These are phyloP conservation scores for Beauveria sp. DNA, from an alignment of 2,329 filamentous ascomycete species.

Conservation along the genomic window DNA sequence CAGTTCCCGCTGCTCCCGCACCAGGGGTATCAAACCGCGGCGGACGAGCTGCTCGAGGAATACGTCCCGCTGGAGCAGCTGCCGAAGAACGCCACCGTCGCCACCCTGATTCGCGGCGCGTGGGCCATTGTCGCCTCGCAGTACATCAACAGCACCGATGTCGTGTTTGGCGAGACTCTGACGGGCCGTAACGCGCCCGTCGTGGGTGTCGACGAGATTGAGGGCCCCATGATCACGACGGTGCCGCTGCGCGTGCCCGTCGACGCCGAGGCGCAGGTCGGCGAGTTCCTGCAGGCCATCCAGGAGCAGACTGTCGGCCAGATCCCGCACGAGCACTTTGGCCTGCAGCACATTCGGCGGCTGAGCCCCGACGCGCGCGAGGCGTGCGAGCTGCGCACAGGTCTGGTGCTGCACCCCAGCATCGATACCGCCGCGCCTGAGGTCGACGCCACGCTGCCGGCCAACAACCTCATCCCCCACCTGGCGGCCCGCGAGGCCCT, in stretches of 20 bases:
- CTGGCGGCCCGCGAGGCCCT: slow-evolving; percentile 53
- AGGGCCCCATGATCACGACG: slow-evolving; percentile 55
- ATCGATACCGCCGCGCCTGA: slow-evolving; percentile 22
- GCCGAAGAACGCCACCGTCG: slow-evolving; percentile 38
- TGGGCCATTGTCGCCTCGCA: slow-evolving; percentile 49
- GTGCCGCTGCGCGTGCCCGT: slow-evolving; percentile 47
- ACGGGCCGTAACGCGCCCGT: slow-evolving; percentile 47
- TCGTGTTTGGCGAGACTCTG: slow-evolving; percentile 53
- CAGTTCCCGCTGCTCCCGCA: slow-evolving; percentile 43
- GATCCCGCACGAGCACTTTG: slow-evolving; percentile 58
- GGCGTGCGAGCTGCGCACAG: slow-evolving; percentile 48
- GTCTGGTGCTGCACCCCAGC: slow-evolving; percentile 46
- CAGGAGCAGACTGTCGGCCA: slow-evolving; percentile 48
- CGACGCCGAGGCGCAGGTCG: slow-evolving; percentile 32
- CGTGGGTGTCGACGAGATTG: slow-evolving; percentile 43
- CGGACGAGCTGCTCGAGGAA: slow-evolving; percentile 46
- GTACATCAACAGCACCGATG: slow-evolving; percentile 44
- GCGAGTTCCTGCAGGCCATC: slow-evolving; percentile 47
- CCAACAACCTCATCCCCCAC: slow-evolving; percentile 44
- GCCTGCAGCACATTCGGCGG: slow-evolving; percentile 51
- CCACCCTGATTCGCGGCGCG: slow-evolving; percentile 50
- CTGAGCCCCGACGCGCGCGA: slow-evolving; percentile 46
- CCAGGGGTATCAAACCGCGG: slow-evolving; percentile 39
- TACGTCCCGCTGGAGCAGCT: slow-evolving; percentile 34
- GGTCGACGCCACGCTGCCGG: slow-evolving; percentile 29